Base-by-base conservation (phyloP, 768 basidiomycete genomes). In the Suillus weaverae region DNA sequence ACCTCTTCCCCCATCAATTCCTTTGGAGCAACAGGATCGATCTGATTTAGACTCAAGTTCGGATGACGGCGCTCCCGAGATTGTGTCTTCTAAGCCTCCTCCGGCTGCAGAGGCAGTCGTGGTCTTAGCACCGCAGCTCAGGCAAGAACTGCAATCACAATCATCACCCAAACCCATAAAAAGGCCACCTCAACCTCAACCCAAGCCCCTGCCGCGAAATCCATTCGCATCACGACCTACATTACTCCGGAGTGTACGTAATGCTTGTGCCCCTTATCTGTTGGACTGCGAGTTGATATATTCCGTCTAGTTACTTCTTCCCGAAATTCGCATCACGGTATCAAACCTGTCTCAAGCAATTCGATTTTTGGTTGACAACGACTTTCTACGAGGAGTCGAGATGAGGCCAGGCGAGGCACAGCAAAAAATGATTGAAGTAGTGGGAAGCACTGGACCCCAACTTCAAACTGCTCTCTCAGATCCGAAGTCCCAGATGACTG, bases 261-360 rank as follows among this genome's bases (percentile, higher is more conserved):
- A 3, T 18, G 54, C 59, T 62, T 51, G 35, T 46, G 33, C 13
- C 30, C 62, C 32, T 30, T 9, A 43, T 48, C 26, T 7, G 14
- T 30, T 26, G 18, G 30, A 43, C 55, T 53, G 51, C 39, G 33
- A 60, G 60, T 22, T 59, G 11, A 59, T 20, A 43, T 46, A n/a
- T 57, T 50, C 30, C 62, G 38, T 61, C 35, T 70, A 95, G 92
- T 79, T 97, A 14, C 82, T 97, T 5, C 79, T 90, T 22, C 92
- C 90, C 14, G 95, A 97, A 73, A 95, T 97, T 44, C 86, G 90
- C 35, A 83, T 92, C 68, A 96, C 95, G 0, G 84, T 95, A 5
- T 96, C 94, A 2, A 95, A 95, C 75, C 82, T 98, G 5, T 95
- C 95, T 0, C 96, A 98, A 74, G 94, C 92, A 5, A 92, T 97